Evolutionary conservation across 805 yeast species (phyloP).

Genomic region (Starmera quercuum): DNA sequence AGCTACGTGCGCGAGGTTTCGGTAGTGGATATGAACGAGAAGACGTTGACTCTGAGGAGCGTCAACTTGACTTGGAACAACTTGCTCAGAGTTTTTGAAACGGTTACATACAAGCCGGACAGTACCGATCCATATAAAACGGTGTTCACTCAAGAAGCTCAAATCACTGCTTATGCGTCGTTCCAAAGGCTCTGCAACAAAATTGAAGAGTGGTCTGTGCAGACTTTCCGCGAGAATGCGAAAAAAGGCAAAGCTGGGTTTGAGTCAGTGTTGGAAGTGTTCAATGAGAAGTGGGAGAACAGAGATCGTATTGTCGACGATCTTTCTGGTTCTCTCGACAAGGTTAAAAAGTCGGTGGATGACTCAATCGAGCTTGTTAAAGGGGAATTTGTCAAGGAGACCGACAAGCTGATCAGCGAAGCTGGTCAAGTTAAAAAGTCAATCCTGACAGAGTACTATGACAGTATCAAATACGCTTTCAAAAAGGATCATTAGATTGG

Average conservation of each 20-base stretch:
- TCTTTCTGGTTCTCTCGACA: slow-evolving; percentile 13
- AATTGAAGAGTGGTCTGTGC: slow-evolving; percentile 88
- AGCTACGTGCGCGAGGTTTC: slow-evolving; percentile 87
- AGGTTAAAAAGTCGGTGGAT: slow-evolving; percentile 24
- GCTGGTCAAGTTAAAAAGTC: slow-evolving; percentile 15
- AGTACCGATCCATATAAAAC: slow-evolving; percentile 47
- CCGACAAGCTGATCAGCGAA: slow-evolving; percentile 11
- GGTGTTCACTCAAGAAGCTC: slow-evolving; percentile 72
- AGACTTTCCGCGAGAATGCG: slow-evolving; percentile 86
- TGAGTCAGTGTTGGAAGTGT: slow-evolving; percentile 61
- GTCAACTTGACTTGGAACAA: slow-evolving; percentile 77
- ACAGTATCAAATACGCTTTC: slow-evolving; percentile 17
- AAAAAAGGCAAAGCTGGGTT: slow-evolving; percentile 75
- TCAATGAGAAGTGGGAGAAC: slow-evolving; percentile 30
- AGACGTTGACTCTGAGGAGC: slow-evolving; percentile 73
- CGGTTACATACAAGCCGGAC: slow-evolving; percentile 77
- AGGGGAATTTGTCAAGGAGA: slow-evolving; percentile 40
- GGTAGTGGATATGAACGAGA: slow-evolving; percentile 61
- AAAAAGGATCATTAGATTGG: slow-evolving; percentile 5
- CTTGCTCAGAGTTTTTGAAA: slow-evolving; percentile 73
- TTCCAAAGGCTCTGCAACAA: slow-evolving; percentile 66
- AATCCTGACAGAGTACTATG: slow-evolving; percentile 14
- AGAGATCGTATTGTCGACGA: slow-evolving; percentile 21
- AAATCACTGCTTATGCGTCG: slow-evolving; percentile 77
- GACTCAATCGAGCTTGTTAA: slow-evolving; percentile 38